phyloP scores from a whole-genome alignment of 2,329 filamentous ascomycete species.

The Cryphonectria parasitica region DNA sequence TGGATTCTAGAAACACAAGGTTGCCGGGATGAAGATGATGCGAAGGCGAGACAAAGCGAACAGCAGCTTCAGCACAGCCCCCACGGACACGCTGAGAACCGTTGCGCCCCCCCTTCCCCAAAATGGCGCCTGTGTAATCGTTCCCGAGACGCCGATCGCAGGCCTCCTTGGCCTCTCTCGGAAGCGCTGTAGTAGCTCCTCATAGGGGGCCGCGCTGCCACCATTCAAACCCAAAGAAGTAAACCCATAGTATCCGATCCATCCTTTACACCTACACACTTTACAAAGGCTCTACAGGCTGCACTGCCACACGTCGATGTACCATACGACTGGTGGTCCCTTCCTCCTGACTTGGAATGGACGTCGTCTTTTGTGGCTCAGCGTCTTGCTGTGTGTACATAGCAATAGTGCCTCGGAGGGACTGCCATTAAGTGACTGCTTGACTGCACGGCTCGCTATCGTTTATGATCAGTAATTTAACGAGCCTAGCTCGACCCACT shows the following conservation, averaged over 20 bases:
- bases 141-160: constrained; percentile 11
- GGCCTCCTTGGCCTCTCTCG: constrained; percentile 8
- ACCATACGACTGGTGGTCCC: background rate
- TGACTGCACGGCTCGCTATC: background rate
- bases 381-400: background rate
- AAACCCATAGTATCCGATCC: no score
- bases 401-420: background rate
- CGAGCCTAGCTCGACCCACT: background rate
- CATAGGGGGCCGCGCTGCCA: background rate
- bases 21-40: constrained; percentile 5
- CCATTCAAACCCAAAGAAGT: background rate
- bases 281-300: background rate
- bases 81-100: constrained; percentile 8
- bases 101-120: background rate
- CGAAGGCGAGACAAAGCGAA: constrained; percentile 19
- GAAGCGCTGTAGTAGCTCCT: background rate
- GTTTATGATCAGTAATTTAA: background rate
- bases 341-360: background rate
- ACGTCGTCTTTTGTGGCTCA: constrained; percentile 7
- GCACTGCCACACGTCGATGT: background rate
- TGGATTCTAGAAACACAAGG: constrained; percentile 17
- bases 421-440: background rate
- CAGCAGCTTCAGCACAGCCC: constrained; percentile 19
- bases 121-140: background rate
- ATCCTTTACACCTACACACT: background rate